These are phyloP conservation scores for Mycena galopus DNA, from an alignment of 768 basidiomycete species.

Conservation along the genomic window DNA sequence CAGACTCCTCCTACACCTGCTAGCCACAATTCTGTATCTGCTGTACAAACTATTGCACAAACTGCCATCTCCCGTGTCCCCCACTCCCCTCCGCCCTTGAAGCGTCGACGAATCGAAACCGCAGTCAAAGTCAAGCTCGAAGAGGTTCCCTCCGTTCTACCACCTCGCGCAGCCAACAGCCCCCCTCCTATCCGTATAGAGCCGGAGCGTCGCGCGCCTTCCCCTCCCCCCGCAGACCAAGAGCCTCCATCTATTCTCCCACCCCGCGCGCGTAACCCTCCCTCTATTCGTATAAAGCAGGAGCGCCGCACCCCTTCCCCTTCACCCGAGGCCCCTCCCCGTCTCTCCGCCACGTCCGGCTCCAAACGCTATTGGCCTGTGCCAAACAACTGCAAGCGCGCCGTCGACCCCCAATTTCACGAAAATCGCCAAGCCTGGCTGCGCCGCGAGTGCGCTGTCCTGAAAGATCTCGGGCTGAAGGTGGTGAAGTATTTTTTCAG, in stretches of 20 bases:
- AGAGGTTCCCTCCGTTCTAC: background rate
- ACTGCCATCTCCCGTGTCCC: background rate
- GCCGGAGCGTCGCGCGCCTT: constrained; percentile 17
- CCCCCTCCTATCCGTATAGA: constrained; percentile 7
- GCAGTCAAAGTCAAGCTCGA: constrained; percentile 12
- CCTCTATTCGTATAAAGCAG: constrained; percentile 12
- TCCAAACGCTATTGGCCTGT: constrained; percentile 38
- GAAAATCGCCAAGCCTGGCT: constrained; percentile 29
- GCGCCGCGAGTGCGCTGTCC: constrained; percentile 4
- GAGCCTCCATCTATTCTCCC: too few relatives aligned
- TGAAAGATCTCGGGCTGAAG: constrained; percentile 29
- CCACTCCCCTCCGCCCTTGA: constrained; percentile 19
- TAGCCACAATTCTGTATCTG: background rate
- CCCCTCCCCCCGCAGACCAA: constrained; percentile 21
- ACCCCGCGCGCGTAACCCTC: background rate
- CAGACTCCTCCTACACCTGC: background rate
- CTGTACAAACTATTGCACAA: background rate
- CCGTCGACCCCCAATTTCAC: constrained; percentile 13
- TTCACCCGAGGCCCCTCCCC: constrained; percentile 10
- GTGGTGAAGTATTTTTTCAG: constrained; percentile 34
- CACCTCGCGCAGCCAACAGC: background rate
- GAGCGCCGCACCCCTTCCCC: constrained; percentile 25
- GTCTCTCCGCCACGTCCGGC: constrained; percentile 29
- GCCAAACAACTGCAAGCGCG: constrained; percentile 25
- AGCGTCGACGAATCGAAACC: constrained; percentile 18